These are phyloP conservation scores for Nicotiana rustica DNA, from an alignment of 305 asterid species.

Conservation along the genomic window DNA sequence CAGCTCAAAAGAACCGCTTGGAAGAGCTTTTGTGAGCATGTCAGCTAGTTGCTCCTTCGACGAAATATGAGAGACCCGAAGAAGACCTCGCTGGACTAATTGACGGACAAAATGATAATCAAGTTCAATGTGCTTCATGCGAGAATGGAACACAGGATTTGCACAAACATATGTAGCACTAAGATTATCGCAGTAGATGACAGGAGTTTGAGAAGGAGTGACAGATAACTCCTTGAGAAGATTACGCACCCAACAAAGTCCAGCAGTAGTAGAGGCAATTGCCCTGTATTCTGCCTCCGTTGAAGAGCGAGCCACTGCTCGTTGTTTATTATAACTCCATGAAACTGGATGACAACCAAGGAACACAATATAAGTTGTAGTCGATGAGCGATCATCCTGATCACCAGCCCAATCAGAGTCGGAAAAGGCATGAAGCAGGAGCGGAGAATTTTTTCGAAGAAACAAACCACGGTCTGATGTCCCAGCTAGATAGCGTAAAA, in stretches of 20 bases:
- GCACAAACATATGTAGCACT: conserved; percentile 23
- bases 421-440: not conserved
- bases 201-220: not conserved
- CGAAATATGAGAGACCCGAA: not conserved
- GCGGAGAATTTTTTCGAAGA: not conserved
- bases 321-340: conserved; percentile 12
- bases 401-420: conserved; percentile 19
- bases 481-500: not conserved
- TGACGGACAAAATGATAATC: conserved; percentile 5
- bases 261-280: not conserved
- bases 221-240: not conserved
- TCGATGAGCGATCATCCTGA: not conserved
- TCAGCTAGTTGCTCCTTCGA: not conserved
- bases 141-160: not conserved
- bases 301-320: not conserved
- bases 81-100: not conserved
- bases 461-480: not conserved
- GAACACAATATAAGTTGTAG: not conserved
- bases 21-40: not conserved
- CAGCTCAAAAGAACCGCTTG: not conserved
- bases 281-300: not conserved
- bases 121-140: not conserved
- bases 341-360: not conserved
- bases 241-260: not conserved
- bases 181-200: not conserved